These are phyloP conservation scores for Cucurbita argyrosperma DNA, from an alignment of 306 rosid genomes.

Conservation along the genomic window DNA sequence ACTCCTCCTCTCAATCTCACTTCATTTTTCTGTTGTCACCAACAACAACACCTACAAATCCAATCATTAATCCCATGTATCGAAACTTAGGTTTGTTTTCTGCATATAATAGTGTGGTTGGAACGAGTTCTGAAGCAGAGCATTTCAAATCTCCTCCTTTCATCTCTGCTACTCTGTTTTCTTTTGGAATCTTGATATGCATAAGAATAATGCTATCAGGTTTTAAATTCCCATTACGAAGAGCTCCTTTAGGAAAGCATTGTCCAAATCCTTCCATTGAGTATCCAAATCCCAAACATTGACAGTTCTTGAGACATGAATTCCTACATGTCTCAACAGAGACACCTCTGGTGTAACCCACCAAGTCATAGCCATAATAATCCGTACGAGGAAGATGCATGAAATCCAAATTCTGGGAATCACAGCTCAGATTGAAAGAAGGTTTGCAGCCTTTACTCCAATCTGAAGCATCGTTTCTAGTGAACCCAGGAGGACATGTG, in stretches of 20 bases:
- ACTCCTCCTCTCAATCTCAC: too few species aligned
- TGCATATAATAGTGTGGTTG: neutral
- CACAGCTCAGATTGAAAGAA: constrained; percentile 1
- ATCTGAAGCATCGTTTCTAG: constrained; percentile 11
- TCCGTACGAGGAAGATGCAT: constrained; percentile 15
- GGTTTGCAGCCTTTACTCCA: constrained; percentile 27
- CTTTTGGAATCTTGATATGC: neutral
- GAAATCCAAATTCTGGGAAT: constrained; percentile 1
- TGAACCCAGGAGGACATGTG: constrained; percentile 18
- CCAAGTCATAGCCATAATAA: constrained; percentile 23
- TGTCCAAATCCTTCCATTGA: constrained; percentile 13
- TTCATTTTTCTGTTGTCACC: too few species aligned
- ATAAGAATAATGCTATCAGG: constrained; percentile 2
- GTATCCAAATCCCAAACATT: constrained; percentile 23
- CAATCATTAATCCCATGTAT: neutral
- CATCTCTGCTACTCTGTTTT: neutral
- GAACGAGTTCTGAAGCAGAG: neutral
- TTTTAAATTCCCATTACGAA: constrained; percentile 7
- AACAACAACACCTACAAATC: neutral
- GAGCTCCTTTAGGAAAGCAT: constrained; percentile 17
- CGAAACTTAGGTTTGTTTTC: neutral
- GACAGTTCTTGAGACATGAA: constrained; percentile 6
- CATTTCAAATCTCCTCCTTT: constrained; percentile 2
- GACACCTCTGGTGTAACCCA: neutral
- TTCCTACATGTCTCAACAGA: constrained; percentile 13